A percentile compares a stretch with the other conserved stretches of the same genome.
Evolutionary conservation across 1,284 basidiomycete genomes (phyloP).

Genomic region (Malassezia yamatoensis): DNA sequence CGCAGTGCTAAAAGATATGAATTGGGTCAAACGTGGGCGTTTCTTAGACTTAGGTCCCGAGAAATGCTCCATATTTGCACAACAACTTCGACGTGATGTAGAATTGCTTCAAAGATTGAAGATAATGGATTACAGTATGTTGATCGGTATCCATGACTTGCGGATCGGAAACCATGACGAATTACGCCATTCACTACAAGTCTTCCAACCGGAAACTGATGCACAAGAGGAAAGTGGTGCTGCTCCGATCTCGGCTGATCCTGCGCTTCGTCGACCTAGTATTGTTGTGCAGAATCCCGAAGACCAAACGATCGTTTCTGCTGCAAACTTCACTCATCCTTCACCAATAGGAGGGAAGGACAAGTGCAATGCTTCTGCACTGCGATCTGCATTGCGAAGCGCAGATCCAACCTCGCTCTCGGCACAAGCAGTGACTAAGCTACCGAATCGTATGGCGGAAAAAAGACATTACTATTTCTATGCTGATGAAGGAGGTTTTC

Average conservation of each 20-base stretch:
- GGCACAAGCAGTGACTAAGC: conserved; percentile 54
- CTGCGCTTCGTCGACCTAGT: conserved; percentile 10
- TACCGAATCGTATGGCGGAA: conserved; percentile 62
- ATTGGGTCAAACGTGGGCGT: conserved; percentile 78
- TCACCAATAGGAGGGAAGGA: conserved; percentile 25
- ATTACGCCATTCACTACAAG: conserved; percentile 72
- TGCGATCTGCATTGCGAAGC: conserved; percentile 59
- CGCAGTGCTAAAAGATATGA: conserved; percentile 87
- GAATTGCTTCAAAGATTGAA: conserved; percentile 69
- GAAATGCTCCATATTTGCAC: conserved; percentile 77
- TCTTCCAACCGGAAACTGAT: conserved; percentile 63
- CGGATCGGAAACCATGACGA: conserved; percentile 81
- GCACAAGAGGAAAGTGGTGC: conserved; percentile 2
- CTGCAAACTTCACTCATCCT: conserved; percentile 16
- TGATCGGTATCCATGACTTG: conserved; percentile 90
- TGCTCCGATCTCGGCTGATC: neutral
- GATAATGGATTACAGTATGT: conserved; percentile 93
- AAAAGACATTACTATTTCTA: conserved; percentile 83
- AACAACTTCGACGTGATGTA: conserved; percentile 76
- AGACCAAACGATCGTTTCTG: neutral
- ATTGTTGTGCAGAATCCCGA: conserved; percentile 1
- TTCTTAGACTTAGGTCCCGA: conserved; percentile 81
- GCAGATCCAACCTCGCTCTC: conserved; percentile 70
- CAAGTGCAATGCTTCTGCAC: conserved; percentile 55
- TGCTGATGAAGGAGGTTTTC: conserved; percentile 87